Conservation (phyloP, 805 yeast genomes). For the Maudiozyma bulderi region DNA sequence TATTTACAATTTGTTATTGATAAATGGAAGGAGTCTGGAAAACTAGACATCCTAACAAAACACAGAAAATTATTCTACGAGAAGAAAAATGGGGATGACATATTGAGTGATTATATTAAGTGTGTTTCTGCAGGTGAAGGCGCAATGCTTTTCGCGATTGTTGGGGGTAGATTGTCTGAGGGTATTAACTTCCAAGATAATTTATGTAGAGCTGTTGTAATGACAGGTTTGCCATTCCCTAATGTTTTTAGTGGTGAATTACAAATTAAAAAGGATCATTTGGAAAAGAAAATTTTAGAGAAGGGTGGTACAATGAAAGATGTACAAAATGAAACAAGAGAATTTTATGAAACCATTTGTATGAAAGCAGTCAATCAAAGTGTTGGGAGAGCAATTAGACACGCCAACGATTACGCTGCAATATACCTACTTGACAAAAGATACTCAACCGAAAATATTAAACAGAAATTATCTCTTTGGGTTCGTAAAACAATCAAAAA, state of each 20-base stretch:
- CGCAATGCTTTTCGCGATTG: constrained; percentile 70
- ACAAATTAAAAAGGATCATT: constrained; percentile 56
- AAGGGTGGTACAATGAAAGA: constrained; percentile 38
- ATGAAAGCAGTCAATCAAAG: constrained; percentile 90
- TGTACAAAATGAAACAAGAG: constrained; percentile 41
- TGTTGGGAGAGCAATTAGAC: constrained; percentile 86
- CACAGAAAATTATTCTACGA: constrained; percentile 50
- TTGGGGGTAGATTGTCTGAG: constrained; percentile 87
- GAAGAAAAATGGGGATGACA: constrained; percentile 37
- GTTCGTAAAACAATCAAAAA: constrained; percentile 37
- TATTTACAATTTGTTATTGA: constrained; percentile 46
- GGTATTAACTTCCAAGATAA: constrained; percentile 87
- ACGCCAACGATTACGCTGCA: constrained; percentile 67
- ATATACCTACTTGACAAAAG: constrained; percentile 65
- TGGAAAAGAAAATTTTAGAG: constrained; percentile 42
- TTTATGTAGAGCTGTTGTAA: constrained; percentile 76
- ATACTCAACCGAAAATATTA: constrained; percentile 39
- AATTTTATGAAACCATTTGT: constrained; percentile 73
- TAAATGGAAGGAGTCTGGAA: constrained; percentile 39
- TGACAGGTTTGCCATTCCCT: constrained; percentile 87
- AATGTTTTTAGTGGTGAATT: constrained; percentile 75
- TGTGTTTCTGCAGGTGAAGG: constrained; percentile 36
- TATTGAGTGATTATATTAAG: constrained; percentile 43
- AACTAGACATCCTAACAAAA: constrained; percentile 29
- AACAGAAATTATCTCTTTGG: constrained; percentile 64